These are phyloP conservation scores for Hymenoscyphus fraxineus DNA, from an alignment of 2,329 filamentous ascomycete genomes.

Conservation along the genomic window DNA sequence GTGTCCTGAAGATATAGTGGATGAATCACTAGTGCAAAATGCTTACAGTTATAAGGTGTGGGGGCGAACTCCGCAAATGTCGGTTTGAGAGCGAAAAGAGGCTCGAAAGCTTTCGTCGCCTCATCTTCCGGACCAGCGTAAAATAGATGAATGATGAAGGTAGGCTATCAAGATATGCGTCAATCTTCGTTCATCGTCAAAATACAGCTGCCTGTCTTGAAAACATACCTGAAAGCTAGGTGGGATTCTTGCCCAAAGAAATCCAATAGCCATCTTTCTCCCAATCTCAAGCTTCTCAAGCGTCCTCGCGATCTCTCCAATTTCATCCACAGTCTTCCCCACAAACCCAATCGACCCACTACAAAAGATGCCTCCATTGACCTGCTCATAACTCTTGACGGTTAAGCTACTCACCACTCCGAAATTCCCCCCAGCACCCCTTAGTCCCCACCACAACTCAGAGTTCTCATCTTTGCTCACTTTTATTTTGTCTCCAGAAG, in stretches of 20 bases:
- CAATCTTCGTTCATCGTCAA: not conserved
- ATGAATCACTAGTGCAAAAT: not conserved
- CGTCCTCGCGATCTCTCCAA: not conserved
- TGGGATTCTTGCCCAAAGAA: constrained; percentile 10
- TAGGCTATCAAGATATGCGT: not conserved
- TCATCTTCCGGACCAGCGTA: constrained; percentile 3
- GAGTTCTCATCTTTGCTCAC: not conserved
- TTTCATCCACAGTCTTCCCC: not conserved
- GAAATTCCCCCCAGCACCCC: not conserved
- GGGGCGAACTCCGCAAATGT: not conserved
- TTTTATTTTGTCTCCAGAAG: not conserved
- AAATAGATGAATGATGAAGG: constrained; percentile 1
- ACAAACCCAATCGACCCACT: constrained; percentile 8
- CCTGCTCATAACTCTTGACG: not conserved
- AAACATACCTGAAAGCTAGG: not conserved
- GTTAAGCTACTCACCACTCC: not conserved
- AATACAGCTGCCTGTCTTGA: not conserved
- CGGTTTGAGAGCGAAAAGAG: constrained; percentile 6
- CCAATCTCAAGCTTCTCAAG: constrained; percentile 7
- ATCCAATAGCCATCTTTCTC: constrained; percentile 5
- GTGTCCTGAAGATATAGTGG: not conserved
- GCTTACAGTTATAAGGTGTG: constrained; percentile 6
- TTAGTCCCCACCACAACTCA: not conserved
- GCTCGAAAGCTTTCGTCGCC: constrained; percentile 2
- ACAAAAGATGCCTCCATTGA: constrained; percentile 9